phyloP scores from a whole-genome alignment of 2,329 filamentous ascomycete genomes.

The Calonectria pseudoturangicola region DNA sequence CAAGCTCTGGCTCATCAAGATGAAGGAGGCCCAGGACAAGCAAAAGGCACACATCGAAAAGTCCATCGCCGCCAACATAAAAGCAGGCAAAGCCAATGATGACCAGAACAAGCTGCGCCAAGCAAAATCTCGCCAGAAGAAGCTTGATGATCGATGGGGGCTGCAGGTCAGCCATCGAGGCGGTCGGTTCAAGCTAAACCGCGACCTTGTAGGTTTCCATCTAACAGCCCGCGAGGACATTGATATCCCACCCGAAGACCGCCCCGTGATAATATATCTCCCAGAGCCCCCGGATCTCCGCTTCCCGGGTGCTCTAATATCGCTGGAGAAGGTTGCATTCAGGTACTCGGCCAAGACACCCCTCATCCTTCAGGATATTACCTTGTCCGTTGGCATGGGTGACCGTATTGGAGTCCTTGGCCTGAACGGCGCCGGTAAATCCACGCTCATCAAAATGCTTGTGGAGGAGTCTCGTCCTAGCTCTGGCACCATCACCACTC shows the following conservation, averaged over 20 bases:
- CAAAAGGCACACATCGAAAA: conserved; percentile 88
- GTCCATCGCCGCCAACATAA: conserved; percentile 84
- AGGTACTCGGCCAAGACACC: conserved; percentile 70
- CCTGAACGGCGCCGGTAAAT: conserved; percentile 88
- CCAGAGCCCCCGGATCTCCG: conserved; percentile 81
- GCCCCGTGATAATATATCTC: conserved; percentile 73
- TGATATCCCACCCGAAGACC: conserved; percentile 79
- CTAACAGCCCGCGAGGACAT: conserved; percentile 78
- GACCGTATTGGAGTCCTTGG: conserved; percentile 86
- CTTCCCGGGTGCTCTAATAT: conserved; percentile 84
- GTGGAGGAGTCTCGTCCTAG: conserved; percentile 76
- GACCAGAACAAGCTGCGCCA: conserved; percentile 92
- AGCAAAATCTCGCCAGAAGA: conserved; percentile 89
- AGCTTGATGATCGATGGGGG: conserved; percentile 87
- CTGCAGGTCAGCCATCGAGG: conserved; percentile 83
- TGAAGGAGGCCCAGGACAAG: conserved; percentile 88
- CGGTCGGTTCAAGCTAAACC: conserved; percentile 86
- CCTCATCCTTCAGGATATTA: conserved; percentile 76
- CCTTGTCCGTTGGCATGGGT: conserved; percentile 81
- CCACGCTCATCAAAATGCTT: conserved; percentile 83
- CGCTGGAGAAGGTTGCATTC: conserved; percentile 81
- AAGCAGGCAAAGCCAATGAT: conserved; percentile 83
- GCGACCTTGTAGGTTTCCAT: conserved; percentile 80
- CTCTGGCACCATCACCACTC: conserved; percentile 76
- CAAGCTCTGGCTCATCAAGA: conserved; percentile 79